Percentiles rank a stretch among this genome's conserved stretches.
These are phyloP conservation scores for Didymella keratinophila DNA, from an alignment of 2,329 filamentous ascomycete genomes.

Conservation along the genomic window DNA sequence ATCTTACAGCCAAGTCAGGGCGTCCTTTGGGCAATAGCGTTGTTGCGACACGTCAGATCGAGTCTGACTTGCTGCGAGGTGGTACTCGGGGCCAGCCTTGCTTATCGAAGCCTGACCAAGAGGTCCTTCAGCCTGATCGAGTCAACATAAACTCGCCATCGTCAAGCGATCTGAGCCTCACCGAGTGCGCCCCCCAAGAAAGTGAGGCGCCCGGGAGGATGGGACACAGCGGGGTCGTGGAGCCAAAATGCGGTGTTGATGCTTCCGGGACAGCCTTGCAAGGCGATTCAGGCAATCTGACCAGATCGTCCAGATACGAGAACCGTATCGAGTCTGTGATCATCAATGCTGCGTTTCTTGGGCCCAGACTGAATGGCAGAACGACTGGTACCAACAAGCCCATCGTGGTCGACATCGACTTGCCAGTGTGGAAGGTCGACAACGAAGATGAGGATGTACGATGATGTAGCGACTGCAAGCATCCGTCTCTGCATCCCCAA, in stretches of 20 bases:
- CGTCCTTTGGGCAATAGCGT: conserved; percentile 32
- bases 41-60: conserved; percentile 38
- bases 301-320: conserved; percentile 34
- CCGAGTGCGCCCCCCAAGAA: conserved; percentile 25
- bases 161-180: conserved; percentile 20
- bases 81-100: conserved; percentile 31
- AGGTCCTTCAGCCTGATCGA: conserved; percentile 32
- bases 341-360: conserved; percentile 80
- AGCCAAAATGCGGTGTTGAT: conserved; percentile 33
- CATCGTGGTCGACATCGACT: conserved; percentile 81
- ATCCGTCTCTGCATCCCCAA: conserved; percentile 12
- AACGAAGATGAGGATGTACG: conserved; percentile 5
- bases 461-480: conserved; percentile 31
- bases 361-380: conserved; percentile 63
- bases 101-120: conserved; percentile 10
- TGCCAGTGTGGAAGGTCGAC: conserved; percentile 63
- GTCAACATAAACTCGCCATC: conserved; percentile 33
- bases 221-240: conserved; percentile 30
- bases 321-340: conserved; percentile 73
- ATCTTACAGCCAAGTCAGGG: conserved; percentile 60
- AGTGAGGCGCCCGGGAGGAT: conserved; percentile 34
- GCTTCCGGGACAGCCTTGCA: conserved; percentile 32
- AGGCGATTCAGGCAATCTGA: conserved; percentile 12
- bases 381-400: conserved; percentile 77
- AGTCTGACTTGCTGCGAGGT: conserved; percentile 23